A percentile compares a stretch with the other conserved stretches of the same genome.
These are phyloP conservation scores for Parathielavia appendiculata DNA, from an alignment of 495 filamentous ascomycete species.

Conservation along the genomic window DNA sequence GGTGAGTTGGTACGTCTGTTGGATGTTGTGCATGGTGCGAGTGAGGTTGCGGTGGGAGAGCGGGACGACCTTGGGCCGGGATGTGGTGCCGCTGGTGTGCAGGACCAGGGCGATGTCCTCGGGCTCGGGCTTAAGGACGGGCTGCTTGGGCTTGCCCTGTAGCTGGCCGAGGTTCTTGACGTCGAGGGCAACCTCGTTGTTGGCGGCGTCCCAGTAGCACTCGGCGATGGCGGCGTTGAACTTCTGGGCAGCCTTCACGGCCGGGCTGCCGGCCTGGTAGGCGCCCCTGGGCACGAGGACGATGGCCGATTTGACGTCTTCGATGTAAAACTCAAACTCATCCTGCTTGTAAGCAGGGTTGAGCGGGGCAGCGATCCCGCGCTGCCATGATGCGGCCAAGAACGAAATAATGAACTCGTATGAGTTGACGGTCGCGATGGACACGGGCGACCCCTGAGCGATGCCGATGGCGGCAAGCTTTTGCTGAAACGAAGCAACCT, in stretches of 20 bases:
- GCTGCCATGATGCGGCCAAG: slow-evolving; percentile 69
- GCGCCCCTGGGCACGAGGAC: slow-evolving; percentile 67
- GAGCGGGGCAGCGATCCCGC: slow-evolving; percentile 72
- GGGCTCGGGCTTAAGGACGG: slow-evolving; percentile 52
- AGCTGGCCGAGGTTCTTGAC: slow-evolving; percentile 68
- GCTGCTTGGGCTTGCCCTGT: slow-evolving; percentile 43
- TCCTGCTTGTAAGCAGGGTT: slow-evolving; percentile 81
- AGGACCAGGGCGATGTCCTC: slow-evolving; percentile 67
- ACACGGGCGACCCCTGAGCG: slow-evolving; percentile 58
- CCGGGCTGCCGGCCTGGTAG: slow-evolving; percentile 55
- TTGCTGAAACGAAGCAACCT: slow-evolving; percentile 61
- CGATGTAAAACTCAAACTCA: slow-evolving; percentile 86
- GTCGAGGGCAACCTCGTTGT: slow-evolving; percentile 62
- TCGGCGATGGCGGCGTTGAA: slow-evolving; percentile 76
- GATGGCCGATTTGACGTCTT: slow-evolving; percentile 70
- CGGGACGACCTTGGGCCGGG: slow-evolving; percentile 75
- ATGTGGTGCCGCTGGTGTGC: slow-evolving; percentile 73
- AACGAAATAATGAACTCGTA: slow-evolving; percentile 81
- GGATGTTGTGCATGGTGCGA: slow-evolving; percentile 60
- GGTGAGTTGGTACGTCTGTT: slow-evolving; percentile 64
- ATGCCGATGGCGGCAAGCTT: slow-evolving; percentile 69
- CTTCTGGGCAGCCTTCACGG: slow-evolving; percentile 66
- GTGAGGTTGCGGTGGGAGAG: slow-evolving; percentile 75
- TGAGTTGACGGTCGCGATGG: slow-evolving; percentile 70
- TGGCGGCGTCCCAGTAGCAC: slow-evolving; percentile 62